These are phyloP conservation scores for Clitopilus passeckerianus DNA, from an alignment of 768 basidiomycete genomes.

Conservation along the genomic window DNA sequence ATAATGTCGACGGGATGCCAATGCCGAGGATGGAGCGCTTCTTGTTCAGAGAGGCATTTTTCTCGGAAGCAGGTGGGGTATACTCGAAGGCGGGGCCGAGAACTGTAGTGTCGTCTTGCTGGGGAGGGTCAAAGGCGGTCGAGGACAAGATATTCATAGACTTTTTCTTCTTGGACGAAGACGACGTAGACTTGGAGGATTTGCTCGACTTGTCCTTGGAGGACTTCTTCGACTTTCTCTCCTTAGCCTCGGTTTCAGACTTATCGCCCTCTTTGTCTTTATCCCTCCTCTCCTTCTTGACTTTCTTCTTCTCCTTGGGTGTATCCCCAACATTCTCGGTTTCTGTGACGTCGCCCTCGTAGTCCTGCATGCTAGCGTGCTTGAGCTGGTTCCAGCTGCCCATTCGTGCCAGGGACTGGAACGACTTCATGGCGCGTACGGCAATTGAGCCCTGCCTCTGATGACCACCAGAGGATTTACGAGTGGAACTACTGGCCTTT, in stretches of 20 bases:
- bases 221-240: conserved; percentile 22
- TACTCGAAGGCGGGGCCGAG: conserved; percentile 39
- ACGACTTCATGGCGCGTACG: conserved; percentile 71
- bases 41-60: conserved; percentile 36
- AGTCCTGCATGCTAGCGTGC: conserved; percentile 15
- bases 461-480: conserved; percentile 4
- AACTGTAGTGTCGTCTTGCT: background rate
- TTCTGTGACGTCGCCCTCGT: conserved; percentile 10
- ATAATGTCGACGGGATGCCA: conserved; percentile 52
- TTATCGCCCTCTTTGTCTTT: conserved; percentile 24
- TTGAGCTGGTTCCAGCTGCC: conserved; percentile 66
- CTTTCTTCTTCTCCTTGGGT: conserved; percentile 11
- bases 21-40: conserved; percentile 60
- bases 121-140: background rate
- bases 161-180: conserved; percentile 16
- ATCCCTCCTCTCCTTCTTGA: conserved; percentile 11
- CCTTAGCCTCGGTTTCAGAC: conserved; percentile 25
- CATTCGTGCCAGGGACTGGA: conserved; percentile 67
- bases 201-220: conserved; percentile 13
- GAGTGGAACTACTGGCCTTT: background rate
- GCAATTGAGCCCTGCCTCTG: conserved; percentile 61
- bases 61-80: conserved; percentile 23
- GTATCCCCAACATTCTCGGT: conserved; percentile 25
- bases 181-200: background rate
- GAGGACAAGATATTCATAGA: conserved; percentile 5